Percentiles rank a stretch among this genome's conserved stretches.
These are phyloP conservation scores for Litchi chinensis DNA, from an alignment of 345 rosid species.

Conservation along the genomic window DNA sequence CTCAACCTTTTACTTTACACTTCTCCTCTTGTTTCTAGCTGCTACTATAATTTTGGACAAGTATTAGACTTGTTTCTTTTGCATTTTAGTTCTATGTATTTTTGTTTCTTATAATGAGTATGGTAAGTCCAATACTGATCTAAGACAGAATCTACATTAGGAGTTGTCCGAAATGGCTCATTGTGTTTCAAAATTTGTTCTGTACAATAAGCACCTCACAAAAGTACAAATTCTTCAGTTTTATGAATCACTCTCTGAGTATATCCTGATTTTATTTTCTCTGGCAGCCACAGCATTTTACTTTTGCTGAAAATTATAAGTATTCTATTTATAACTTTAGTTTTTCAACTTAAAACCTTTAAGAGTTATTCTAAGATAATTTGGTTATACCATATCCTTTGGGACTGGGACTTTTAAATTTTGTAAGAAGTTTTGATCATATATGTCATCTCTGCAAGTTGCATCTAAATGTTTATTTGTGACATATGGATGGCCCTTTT, in stretches of 20 bases:
- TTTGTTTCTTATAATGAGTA: conserved; percentile 1
- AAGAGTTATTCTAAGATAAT: too few species aligned
- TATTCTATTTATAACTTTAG: neutral
- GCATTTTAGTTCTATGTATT: neutral
- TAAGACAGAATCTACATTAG: conserved; percentile 2
- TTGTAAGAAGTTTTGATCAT: neutral
- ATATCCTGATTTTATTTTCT: neutral
- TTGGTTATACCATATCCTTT: neutral
- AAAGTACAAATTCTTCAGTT: neutral
- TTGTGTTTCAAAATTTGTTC: neutral
- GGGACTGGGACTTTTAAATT: neutral
- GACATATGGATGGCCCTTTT: neutral
- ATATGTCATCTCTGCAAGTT: neutral
- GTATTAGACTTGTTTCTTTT: neutral
- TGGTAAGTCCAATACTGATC: neutral
- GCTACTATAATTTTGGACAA: neutral
- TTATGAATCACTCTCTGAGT: neutral
- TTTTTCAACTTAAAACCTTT: neutral
- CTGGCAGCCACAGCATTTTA: neutral
- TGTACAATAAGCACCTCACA: neutral
- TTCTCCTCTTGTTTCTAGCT: conserved; percentile 11
- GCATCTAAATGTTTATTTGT: neutral
- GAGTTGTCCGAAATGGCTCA: neutral
- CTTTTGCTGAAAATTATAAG: conserved; percentile 4
- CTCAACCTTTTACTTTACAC: conserved; percentile 11